Evolutionary conservation across 305 asterid species (phyloP).

Genomic region (Solanum hybrid): DNA sequence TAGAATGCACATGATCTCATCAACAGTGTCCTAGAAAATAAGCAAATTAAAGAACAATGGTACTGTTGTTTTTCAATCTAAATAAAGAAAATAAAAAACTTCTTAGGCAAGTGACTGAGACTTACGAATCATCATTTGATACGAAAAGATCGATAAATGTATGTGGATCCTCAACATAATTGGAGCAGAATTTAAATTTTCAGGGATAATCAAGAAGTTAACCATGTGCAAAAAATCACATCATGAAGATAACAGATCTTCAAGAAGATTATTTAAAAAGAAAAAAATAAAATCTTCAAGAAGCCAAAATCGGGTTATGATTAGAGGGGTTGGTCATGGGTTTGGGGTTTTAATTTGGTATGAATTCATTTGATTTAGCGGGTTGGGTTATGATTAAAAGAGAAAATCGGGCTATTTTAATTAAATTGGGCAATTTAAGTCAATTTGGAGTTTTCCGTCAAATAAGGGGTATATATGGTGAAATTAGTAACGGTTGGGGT

Average conservation of each 20-base stretch:
- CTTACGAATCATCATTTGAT: conserved; percentile 80
- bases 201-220: not conserved
- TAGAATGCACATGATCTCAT: conserved; percentile 75
- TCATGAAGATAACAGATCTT: conserved; percentile 1
- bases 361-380: too few relatives aligned
- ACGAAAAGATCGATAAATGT: conserved; percentile 62
- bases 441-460: not conserved
- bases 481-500: not conserved
- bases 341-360: too few relatives aligned
- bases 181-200: conserved; percentile 14
- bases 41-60: not conserved
- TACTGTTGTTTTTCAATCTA: not conserved
- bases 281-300: not conserved
- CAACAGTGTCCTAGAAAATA: conserved; percentile 41
- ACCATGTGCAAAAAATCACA: not conserved
- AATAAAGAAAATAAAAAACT: not conserved
- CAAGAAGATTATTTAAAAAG: too few relatives aligned
- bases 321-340: too few relatives aligned
- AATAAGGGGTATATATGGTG: too few relatives aligned
- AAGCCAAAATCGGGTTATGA: not conserved
- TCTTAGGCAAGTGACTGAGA: conserved; percentile 8
- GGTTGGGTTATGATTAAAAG: too few relatives aligned
- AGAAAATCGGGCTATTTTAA: too few relatives aligned
- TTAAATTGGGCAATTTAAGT: not conserved
- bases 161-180: conserved; percentile 71